Evolutionary conservation across 2,329 filamentous ascomycete genomes (phyloP).

Genomic region (Exophiala sp.): DNA sequence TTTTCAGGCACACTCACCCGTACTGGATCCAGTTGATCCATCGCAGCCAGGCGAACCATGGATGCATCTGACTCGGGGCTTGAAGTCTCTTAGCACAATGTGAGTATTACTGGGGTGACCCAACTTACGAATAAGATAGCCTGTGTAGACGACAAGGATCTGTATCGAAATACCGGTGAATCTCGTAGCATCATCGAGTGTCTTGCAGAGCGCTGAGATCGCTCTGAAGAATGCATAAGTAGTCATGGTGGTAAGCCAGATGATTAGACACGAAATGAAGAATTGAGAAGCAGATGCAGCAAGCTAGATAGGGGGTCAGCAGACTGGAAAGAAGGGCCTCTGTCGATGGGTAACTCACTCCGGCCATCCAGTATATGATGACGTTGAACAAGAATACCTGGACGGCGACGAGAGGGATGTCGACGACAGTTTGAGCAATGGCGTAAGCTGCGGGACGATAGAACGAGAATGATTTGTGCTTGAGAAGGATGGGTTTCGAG

Average conservation of each 20-base stretch:
- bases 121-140: constrained; percentile 54
- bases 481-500: constrained; percentile 63
- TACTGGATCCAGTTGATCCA: constrained; percentile 68
- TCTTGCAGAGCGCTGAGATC: constrained; percentile 48
- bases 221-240: constrained; percentile 55
- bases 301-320: constrained; percentile 32
- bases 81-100: not conserved
- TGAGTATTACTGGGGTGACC: not conserved
- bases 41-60: constrained; percentile 62
- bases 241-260: constrained; percentile 53
- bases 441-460: constrained; percentile 62
- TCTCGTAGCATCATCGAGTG: constrained; percentile 49
- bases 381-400: constrained; percentile 59
- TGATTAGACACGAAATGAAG: constrained; percentile 57
- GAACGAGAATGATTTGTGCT: constrained; percentile 69
- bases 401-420: constrained; percentile 56
- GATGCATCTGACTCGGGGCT: constrained; percentile 57
- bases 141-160: constrained; percentile 59
- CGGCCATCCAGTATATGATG: constrained; percentile 62
- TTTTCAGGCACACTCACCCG: constrained; percentile 31
- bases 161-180: constrained; percentile 50
- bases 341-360: constrained; percentile 22
- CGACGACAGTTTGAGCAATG: constrained; percentile 55
- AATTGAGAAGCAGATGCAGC: constrained; percentile 58
- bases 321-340: not conserved